These are phyloP conservation scores for Geosmithia putterillii DNA, from an alignment of 2,329 filamentous ascomycete genomes.

Conservation along the genomic window DNA sequence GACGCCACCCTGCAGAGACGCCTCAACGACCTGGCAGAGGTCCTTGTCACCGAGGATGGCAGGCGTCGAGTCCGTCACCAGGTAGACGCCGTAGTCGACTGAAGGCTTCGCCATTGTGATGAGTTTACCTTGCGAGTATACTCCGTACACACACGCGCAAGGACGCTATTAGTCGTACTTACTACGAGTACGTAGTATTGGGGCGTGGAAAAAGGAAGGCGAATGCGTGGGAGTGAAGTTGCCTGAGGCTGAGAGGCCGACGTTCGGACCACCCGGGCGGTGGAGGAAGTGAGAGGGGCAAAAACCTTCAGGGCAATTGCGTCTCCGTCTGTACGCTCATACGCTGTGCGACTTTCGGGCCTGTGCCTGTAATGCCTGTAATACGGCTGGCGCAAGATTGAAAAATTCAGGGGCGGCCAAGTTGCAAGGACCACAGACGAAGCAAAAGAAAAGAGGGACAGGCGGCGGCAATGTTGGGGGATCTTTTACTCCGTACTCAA, in stretches of 20 bases:
- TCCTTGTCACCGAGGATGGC: conserved; percentile 63
- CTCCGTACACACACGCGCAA: too few species aligned
- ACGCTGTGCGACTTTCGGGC: too few species aligned
- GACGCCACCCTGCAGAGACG: conserved; percentile 66
- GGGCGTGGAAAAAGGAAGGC: neutral
- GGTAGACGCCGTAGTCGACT: conserved; percentile 71
- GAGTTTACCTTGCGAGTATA: too few species aligned
- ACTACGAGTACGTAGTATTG: neutral
- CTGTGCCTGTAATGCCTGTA: too few species aligned
- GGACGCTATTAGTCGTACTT: neutral
- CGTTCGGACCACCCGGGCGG: neutral
- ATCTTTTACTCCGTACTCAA: too few species aligned
- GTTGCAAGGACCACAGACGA: too few species aligned
- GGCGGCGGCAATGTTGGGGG: too few species aligned
- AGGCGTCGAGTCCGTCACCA: conserved; percentile 88
- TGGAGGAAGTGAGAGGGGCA: neutral
- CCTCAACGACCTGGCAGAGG: conserved; percentile 61
- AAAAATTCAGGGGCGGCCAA: too few species aligned
- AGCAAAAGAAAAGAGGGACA: too few species aligned
- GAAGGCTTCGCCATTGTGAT: conserved; percentile 21
- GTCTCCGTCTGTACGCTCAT: too few species aligned
- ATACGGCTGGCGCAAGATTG: too few species aligned
- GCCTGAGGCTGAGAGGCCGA: neutral
- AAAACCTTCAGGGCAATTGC: too few species aligned
- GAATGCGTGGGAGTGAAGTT: neutral